Evolutionary conservation across 2,329 filamentous ascomycete species (phyloP), one percentile per base, ranked within the genome.

Genomic region (Gnomoniopsis sp.): DNA sequence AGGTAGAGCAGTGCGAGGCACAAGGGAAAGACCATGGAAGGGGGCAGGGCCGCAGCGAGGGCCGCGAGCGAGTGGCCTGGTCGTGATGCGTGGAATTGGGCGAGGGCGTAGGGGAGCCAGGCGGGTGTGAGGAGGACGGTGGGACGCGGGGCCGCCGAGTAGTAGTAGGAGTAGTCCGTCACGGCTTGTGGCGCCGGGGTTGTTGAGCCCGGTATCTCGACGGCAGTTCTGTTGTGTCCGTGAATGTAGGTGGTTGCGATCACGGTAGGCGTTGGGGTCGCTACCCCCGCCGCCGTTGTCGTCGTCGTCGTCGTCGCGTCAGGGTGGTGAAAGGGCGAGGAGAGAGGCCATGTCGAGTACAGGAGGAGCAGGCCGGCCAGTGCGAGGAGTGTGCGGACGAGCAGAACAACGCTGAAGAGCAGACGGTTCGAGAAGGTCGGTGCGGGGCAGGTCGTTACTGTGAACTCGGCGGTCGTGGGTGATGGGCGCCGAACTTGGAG

Each of bases 381-480:
- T 36, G 73, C 70, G 63, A 78, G 64, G 58, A 74, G 61, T 44
- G 82, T 59, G 36, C 81, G 77, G 34, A 77, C 53, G 57, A 78
- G 65, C 60, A 79, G 68, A 41, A 82, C 72, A 48, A 79, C 63
- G 48, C 71, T 61, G 53, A 80, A 72, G 21, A 82, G 69, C 36
- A 81, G 63, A 44, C 77, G 80, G 7, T 81, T 73, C 2, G 79
- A 67, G 17, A 82, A 61, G 0, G 81, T 81, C 3, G 75, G 70
- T 0, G 77, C 74, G 1, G 89, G 85, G 48, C 86, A 85, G 59
- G 93, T 97, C 38, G 93, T 95, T 57, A 97, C 90, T 33, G 89
- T 96, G 80, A 93, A 98, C 65, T 90, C 89, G 70, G 90, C 87
- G n/a, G 95, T 96, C 2, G 92, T 96, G 49, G 91, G 88, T 23